A percentile compares a stretch with the other conserved stretches of the same genome.
phyloP scores from a whole-genome alignment of 306 rosid species.

The Vigna trinervia region DNA sequence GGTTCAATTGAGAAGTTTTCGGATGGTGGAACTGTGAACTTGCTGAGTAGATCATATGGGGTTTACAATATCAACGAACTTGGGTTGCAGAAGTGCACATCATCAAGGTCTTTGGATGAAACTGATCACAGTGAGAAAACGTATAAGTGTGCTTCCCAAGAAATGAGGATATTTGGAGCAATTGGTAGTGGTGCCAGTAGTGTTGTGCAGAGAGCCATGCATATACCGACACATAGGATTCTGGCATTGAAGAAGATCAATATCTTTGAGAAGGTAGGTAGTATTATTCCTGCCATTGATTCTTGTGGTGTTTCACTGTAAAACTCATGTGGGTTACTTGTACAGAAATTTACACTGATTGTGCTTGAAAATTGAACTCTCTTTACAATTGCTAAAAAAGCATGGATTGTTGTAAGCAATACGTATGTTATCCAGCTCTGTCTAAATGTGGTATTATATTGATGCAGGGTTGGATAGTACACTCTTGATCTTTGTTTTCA shows the following conservation, averaged over 20 bases:
- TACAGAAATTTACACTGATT: neutral
- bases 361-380: neutral
- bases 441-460: conserved; percentile 22
- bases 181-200: conserved; percentile 98
- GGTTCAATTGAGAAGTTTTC: conserved; percentile 63
- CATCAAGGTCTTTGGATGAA: conserved; percentile 64
- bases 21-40: conserved; percentile 89
- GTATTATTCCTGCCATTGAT: neutral
- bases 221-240: conserved; percentile 84
- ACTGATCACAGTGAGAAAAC: conserved; percentile 65
- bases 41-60: conserved; percentile 90
- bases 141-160: conserved; percentile 76
- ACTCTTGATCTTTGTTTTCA: conserved; percentile 1
- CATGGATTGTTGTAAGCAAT: neutral
- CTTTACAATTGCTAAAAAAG: neutral
- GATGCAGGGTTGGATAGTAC: conserved; percentile 9
- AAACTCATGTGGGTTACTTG: neutral
- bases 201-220: conserved; percentile 96
- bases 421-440: neutral
- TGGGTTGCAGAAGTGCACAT: conserved; percentile 87
- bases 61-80: conserved; percentile 91
- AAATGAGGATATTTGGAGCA: conserved; percentile 94
- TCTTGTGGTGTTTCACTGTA: neutral
- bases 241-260: conserved; percentile 92
- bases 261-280: conserved; percentile 98